Base-by-base conservation (phyloP, 176 grass and related monocot species). In the Calamus simplicifolius region DNA sequence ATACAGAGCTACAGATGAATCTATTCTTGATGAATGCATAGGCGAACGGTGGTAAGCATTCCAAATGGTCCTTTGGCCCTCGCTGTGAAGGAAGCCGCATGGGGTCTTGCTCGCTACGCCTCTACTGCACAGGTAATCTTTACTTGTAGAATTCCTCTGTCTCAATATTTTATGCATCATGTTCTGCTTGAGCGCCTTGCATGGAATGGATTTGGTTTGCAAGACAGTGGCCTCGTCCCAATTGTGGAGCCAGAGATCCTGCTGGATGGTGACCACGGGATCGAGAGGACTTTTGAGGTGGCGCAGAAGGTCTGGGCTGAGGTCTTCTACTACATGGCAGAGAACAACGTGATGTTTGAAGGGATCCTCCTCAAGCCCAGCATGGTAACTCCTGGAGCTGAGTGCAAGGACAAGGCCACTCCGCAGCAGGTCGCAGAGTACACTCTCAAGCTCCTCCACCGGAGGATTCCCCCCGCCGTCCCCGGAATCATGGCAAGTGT, bases 81-180 rank as follows among this genome's bases (percentile, higher is more conserved):
- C 19, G 66, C 66, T 1, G 63, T 66, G 48, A 66, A 66, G 49
- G 63, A 66, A 66, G 63, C 63, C 10, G 63, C 63, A 2, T 69
- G 66, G 66, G 66, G 66, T 19, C 67, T 69, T 18, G 67, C 67
- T 57, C 67, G 67, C 67, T 69, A 69, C 30, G 54, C 67, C 49
- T 29, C 67, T 4, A 69, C 58, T 23, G 48, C 67, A 25, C 67
- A 69, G 63, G 63, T 54, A 4, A n/a, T 5, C 21, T 27, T 3
- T 28, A 59, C 15, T 59, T 3, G 35, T 3, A 43, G 6, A 43
- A 43, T 43, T 43, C 35, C 3, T 43, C 31, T 7, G 6, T 35
- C 5, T 35, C 5, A 10, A 7, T 35, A 5, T 35, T 35, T 43
- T 43, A 12, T 43, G 35, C 35, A 43, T 43, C 35, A 13, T 5